Percentiles rank a stretch among this genome's conserved stretches.
phyloP scores from a whole-genome alignment of 345 rosid species.

The Laguncularia racemosa region DNA sequence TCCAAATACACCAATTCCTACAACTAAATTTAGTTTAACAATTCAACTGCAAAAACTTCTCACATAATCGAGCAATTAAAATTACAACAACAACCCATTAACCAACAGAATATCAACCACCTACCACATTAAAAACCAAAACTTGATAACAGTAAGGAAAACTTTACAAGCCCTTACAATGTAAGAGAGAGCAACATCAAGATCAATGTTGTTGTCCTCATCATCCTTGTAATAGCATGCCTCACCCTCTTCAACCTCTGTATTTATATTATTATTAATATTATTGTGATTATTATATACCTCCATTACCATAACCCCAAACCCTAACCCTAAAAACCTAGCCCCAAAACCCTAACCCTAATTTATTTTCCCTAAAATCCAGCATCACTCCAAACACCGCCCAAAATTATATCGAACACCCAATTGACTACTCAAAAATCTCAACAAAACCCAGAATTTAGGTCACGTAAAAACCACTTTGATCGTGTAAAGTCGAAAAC shows the following conservation, averaged over 20 bases:
- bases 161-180: conserved; percentile 45
- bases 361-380: conserved; percentile 52
- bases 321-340: conserved; percentile 5
- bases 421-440: conserved; percentile 1
- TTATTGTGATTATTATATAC: conserved; percentile 5
- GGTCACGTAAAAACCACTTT: conserved; percentile 2
- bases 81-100: not conserved
- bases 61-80: not conserved
- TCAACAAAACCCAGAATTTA: conserved; percentile 6
- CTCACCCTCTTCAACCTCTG: conserved; percentile 77
- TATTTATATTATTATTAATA: conserved; percentile 40
- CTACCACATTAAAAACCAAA: conserved; percentile 4
- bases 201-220: conserved; percentile 32
- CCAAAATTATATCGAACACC: not conserved
- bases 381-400: conserved; percentile 26
- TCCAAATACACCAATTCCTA: too few relatives aligned
- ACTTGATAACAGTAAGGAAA: conserved; percentile 10
- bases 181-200: conserved; percentile 59
- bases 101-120: conserved; percentile 1
- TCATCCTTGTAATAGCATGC: conserved; percentile 29
- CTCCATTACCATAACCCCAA: conserved; percentile 1
- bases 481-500: conserved; percentile 1
- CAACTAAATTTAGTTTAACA: too few relatives aligned
- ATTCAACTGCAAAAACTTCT: not conserved
- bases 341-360: conserved; percentile 19